These are phyloP conservation scores for Solanum okadae DNA, from an alignment of 257 asterid species.

Conservation along the genomic window DNA sequence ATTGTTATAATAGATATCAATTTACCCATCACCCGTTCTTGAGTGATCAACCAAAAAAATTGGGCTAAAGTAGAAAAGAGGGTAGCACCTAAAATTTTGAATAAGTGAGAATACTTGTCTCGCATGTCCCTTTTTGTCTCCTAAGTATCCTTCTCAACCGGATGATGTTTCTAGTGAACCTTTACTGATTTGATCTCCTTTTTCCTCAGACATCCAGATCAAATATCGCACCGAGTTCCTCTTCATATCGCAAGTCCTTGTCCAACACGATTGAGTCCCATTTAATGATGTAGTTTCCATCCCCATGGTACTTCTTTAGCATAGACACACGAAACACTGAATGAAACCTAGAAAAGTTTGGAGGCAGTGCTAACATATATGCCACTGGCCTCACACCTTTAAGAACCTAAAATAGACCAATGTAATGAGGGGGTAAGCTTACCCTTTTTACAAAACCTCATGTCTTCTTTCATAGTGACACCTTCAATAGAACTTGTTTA, in stretches of 20 bases:
- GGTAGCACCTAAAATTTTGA: no score
- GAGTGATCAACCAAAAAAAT: no score
- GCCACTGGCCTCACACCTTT: background rate
- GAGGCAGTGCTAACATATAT: background rate
- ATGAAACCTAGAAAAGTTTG: background rate
- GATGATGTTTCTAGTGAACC: background rate
- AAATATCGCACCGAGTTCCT: background rate
- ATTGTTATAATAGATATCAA: no score
- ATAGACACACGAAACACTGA: background rate
- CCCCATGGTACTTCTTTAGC: background rate
- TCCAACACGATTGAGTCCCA: background rate
- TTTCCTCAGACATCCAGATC: no score
- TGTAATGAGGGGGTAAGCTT: background rate
- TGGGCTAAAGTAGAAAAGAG: no score
- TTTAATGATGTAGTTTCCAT: background rate
- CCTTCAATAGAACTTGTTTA: background rate
- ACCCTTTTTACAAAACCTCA: background rate
- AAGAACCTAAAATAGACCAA: background rate
- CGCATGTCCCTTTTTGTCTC: background rate
- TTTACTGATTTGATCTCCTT: background rate
- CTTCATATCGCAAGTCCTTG: background rate
- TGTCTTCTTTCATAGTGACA: background rate
- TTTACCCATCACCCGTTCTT: no score
- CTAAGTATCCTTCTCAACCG: background rate
- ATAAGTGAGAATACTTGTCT: background rate